Evolutionary conservation across 257 asterid genomes (phyloP), one percentile per base, ranked within the genome.

Genomic region (Asclepias syriaca): DNA sequence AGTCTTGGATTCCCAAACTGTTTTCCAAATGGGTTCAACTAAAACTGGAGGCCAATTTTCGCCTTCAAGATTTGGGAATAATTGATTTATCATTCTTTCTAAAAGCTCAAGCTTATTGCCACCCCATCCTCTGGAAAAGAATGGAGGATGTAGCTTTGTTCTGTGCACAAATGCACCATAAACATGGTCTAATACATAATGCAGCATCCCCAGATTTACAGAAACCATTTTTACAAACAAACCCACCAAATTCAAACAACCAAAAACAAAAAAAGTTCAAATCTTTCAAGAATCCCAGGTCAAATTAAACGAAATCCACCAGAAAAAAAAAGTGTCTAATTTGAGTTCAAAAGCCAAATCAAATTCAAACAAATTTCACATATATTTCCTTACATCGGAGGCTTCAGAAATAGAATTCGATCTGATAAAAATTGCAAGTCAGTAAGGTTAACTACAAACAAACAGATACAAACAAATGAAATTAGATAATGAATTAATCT

Each of bases 121-220:
- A n/a, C 99, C 99, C 99, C 98, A 94, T 6, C 97, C 99, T 78
- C 89, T 76, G 0, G 95, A 90, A 64, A 91, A 91, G 75, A 91
- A 94, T 18, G 83, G 98, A 4, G 98, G 91, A 85, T 87, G 90
- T 49, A 94, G 64, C 82, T 84, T 90, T 9, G 97, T 90, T 81
- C 98, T 83, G 80, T 94, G 98, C 87, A 94, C 63, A 85, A 88
- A 81, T 77, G 99, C 93, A 67, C 97, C 95, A 75, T 94, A 94
- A 2, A 90, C 89, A 85, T 95, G 98, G 77, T 95, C 99, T 81
- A 95, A 71, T 22, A 86, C 84, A 83, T 92, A 86, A 89, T 86
- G 88, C 60, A 95, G 85, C 81, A 88, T 85, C 60, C 98, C 99
- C 76, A 92, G 76, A 82, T 94, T 94, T 51, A 90, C 92, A 75